phyloP scores from a whole-genome alignment of 2,329 filamentous ascomycete genomes.

The Emergomyces pasteurianus region DNA sequence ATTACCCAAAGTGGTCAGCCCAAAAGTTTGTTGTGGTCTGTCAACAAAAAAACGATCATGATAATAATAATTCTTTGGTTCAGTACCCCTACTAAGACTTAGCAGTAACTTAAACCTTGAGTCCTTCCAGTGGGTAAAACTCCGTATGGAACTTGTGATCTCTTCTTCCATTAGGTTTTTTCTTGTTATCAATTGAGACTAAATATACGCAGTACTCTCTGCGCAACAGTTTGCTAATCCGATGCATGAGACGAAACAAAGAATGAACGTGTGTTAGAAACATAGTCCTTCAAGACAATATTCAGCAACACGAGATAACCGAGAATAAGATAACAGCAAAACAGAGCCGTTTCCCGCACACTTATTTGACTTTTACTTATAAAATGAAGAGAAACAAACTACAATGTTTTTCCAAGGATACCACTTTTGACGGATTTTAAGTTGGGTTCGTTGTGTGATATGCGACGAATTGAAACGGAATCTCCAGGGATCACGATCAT shows the following conservation, averaged over 20 bases:
- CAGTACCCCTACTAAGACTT: neutral
- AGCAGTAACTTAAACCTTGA: neutral
- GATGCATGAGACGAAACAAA: neutral
- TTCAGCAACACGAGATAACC: neutral
- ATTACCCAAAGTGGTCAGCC: neutral
- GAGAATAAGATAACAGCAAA: neutral
- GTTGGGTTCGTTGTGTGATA: neutral
- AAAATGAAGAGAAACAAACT: neutral
- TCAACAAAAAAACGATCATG: too few relatives aligned
- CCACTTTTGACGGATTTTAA: neutral
- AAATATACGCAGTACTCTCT: neutral
- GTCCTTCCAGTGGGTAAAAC: too few relatives aligned
- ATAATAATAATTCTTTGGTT: neutral
- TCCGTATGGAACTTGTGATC: too few relatives aligned
- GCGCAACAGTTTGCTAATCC: neutral
- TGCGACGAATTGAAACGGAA: neutral
- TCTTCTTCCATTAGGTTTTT: neutral
- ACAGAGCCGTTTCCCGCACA: neutral
- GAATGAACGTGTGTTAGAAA: neutral
- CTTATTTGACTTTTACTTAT: neutral
- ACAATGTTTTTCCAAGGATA: neutral
- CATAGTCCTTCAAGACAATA: neutral
- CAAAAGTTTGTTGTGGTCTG: neutral
- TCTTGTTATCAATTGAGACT: neutral
- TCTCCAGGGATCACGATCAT: neutral